These are phyloP conservation scores for Suillus variegatus DNA, from an alignment of 768 basidiomycete genomes.

Conservation along the genomic window DNA sequence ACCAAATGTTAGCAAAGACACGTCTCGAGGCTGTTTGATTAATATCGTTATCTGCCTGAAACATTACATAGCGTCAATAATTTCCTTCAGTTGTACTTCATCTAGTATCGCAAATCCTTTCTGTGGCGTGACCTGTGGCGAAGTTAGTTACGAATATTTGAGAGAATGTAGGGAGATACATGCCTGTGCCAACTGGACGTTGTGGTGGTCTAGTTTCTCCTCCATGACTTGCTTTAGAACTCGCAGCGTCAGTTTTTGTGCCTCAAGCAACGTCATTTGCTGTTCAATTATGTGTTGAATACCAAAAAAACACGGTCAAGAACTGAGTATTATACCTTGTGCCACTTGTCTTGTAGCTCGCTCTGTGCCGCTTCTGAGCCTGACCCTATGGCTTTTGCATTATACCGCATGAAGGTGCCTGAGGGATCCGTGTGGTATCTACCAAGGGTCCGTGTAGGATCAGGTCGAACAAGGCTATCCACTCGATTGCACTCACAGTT, in stretches of 20 bases:
- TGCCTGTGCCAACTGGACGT: slow-evolving; percentile 95
- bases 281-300: slow-evolving; percentile 37
- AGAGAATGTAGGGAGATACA: slow-evolving; percentile 19
- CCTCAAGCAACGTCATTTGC: slow-evolving; percentile 91
- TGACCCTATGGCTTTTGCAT: slow-evolving; percentile 98
- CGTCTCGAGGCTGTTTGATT: not conserved
- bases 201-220: slow-evolving; percentile 98
- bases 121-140: slow-evolving; percentile 67
- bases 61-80: slow-evolving; percentile 81
- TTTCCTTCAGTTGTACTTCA: slow-evolving; percentile 76
- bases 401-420: slow-evolving; percentile 94
- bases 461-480: slow-evolving; percentile 9
- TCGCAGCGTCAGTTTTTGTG: slow-evolving; percentile 80
- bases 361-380: slow-evolving; percentile 98
- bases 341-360: slow-evolving; percentile 96
- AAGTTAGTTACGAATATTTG: slow-evolving; percentile 2
- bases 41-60: slow-evolving; percentile 10
- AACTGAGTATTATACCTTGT: slow-evolving; percentile 60
- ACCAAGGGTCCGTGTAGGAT: slow-evolving; percentile 5
- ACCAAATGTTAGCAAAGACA: not conserved
- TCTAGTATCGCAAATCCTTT: slow-evolving; percentile 90
- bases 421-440: slow-evolving; percentile 99
- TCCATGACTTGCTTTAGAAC: slow-evolving; percentile 99
- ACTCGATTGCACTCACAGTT: slow-evolving; percentile 65
- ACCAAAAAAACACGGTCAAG: slow-evolving; percentile 6